Conservation (phyloP, 257 asterid species). For the Paulownia fortunei region DNA sequence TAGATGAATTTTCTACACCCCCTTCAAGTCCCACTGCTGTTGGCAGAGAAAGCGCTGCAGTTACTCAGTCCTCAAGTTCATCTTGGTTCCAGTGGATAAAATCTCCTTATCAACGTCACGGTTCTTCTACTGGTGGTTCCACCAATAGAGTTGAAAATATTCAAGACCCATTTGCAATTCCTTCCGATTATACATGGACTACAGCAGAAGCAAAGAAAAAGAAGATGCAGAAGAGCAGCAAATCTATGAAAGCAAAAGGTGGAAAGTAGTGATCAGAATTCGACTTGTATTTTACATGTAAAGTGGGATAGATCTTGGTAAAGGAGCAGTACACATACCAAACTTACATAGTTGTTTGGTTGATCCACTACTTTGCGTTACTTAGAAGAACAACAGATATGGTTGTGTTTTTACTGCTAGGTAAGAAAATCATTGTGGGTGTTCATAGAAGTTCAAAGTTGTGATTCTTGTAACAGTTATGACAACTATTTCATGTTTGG, state of each 20-base stretch:
- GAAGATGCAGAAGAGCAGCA: slow-evolving; percentile 63
- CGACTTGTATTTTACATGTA: neutral
- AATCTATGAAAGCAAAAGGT: slow-evolving; percentile 53
- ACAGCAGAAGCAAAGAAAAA: slow-evolving; percentile 66
- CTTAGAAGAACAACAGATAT: no score
- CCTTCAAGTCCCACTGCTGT: slow-evolving; percentile 59
- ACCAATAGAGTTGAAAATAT: slow-evolving; percentile 47
- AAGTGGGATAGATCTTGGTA: neutral
- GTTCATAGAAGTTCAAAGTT: slow-evolving; percentile 32
- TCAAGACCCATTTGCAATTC: slow-evolving; percentile 68
- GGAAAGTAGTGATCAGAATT: slow-evolving; percentile 40
- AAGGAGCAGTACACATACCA: neutral
- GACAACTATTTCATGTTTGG: slow-evolving; percentile 11
- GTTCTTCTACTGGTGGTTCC: slow-evolving; percentile 46
- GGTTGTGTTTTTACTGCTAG: no score
- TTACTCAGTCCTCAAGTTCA: slow-evolving; percentile 47
- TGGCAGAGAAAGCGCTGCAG: slow-evolving; percentile 46
- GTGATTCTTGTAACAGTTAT: slow-evolving; percentile 27
- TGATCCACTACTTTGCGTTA: neutral
- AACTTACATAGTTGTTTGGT: neutral
- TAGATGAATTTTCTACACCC: slow-evolving; percentile 64
- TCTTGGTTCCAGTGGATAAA: slow-evolving; percentile 82
- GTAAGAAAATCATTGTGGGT: slow-evolving; percentile 14
- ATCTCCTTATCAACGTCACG: slow-evolving; percentile 53
- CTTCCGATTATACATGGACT: slow-evolving; percentile 63